These are phyloP conservation scores for Penicillium coprophilum DNA, from an alignment of 495 filamentous ascomycete genomes.

Conservation along the genomic window DNA sequence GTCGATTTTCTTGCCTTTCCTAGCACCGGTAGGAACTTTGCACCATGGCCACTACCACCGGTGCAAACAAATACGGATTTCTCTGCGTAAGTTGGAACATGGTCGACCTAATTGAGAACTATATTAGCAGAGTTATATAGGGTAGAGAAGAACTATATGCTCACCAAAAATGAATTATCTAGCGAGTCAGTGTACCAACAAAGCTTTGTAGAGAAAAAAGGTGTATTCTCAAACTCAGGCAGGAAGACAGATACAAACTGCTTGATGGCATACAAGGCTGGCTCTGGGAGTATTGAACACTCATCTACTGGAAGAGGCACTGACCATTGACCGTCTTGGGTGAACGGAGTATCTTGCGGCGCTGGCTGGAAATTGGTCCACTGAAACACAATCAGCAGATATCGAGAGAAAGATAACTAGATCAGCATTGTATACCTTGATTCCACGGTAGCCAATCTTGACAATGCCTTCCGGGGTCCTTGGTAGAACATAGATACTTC, in stretches of 20 bases:
- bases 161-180: constrained; percentile 25
- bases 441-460: constrained; percentile 20
- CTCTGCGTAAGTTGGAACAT: constrained; percentile 18
- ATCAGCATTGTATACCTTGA: constrained; percentile 10
- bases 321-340: constrained; percentile 20
- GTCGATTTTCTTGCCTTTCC: constrained; percentile 10
- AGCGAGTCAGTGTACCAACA: constrained; percentile 29
- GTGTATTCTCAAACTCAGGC: constrained; percentile 15
- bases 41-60: constrained; percentile 25
- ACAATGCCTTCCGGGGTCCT: constrained; percentile 20
- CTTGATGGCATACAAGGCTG: constrained; percentile 11
- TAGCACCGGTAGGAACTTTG: constrained; percentile 24
- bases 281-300: constrained; percentile 8
- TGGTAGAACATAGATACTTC: constrained; percentile 23
- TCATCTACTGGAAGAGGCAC: constrained; percentile 15
- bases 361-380: constrained; percentile 24
- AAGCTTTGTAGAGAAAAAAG: constrained; percentile 23
- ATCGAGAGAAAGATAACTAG: neutral
- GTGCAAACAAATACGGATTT: constrained; percentile 24
- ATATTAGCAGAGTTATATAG: neutral
- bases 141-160: neutral
- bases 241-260: constrained; percentile 21
- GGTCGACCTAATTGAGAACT: constrained; percentile 12
- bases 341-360: constrained; percentile 15
- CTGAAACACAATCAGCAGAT: constrained; percentile 9